Percentiles rank a stretch among this genome's conserved stretches.
Evolutionary conservation across 306 rosid species (phyloP).

Genomic region (Cicer chorassanicum): DNA sequence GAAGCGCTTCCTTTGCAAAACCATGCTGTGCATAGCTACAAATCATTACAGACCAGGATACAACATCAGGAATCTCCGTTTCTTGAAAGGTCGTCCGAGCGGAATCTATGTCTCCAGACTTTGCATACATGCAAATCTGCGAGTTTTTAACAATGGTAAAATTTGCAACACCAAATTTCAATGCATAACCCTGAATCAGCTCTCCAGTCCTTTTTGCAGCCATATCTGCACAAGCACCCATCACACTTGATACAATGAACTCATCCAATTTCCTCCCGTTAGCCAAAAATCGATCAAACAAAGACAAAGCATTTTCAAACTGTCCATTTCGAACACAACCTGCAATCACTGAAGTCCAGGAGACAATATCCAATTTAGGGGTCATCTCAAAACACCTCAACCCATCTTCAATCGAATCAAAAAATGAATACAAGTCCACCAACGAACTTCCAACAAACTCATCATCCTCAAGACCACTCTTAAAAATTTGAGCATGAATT

Average conservation of each 20-base stretch:
- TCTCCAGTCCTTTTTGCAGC: conserved; percentile 59
- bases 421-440: conserved; percentile 58
- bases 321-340: conserved; percentile 56
- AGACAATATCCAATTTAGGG: conserved; percentile 53
- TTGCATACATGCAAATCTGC: conserved; percentile 67
- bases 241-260: conserved; percentile 55
- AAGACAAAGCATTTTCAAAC: conserved; percentile 55
- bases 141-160: conserved; percentile 59
- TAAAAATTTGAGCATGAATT: conserved; percentile 61
- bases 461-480: conserved; percentile 52
- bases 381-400: conserved; percentile 58
- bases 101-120: conserved; percentile 58
- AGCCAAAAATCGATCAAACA: conserved; percentile 50
- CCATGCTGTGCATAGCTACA: conserved; percentile 65
- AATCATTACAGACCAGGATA: conserved; percentile 69
- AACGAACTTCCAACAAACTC: conserved; percentile 63
- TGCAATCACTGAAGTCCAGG: conserved; percentile 59
- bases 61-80: conserved; percentile 55
- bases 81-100: conserved; percentile 56
- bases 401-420: conserved; percentile 50
- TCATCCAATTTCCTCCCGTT: conserved; percentile 54
- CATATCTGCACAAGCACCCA: conserved; percentile 59
- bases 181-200: conserved; percentile 59
- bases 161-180: conserved; percentile 49
- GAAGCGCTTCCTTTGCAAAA: conserved; percentile 55